Evolutionary conservation across 352 stramenopile species (phyloP).

Genomic region (Globisporangium cystogenes): DNA sequence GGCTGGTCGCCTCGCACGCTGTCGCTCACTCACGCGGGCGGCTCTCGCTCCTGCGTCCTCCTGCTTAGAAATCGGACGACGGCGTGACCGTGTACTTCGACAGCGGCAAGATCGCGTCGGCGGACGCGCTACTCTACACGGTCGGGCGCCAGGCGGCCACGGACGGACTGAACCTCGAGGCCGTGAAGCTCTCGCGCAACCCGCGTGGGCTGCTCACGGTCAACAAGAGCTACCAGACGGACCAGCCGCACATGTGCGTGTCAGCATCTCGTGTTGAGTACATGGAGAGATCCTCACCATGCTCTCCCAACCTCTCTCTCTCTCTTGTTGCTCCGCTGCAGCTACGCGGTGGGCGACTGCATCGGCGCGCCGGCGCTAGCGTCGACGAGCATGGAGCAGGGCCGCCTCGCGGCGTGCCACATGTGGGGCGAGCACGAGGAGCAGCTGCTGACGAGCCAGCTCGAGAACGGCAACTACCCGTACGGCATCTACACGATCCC

Average conservation of each 20-base stretch:
- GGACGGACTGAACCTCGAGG: constrained; percentile 79
- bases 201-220: constrained; percentile 78
- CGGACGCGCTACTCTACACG: constrained; percentile 78
- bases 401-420: constrained; percentile 73
- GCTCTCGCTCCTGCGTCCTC: too few species aligned
- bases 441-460: constrained; percentile 48
- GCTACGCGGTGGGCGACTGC: constrained; percentile 86
- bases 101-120: constrained; percentile 64
- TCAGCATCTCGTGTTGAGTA: background rate
- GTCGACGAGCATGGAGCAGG: constrained; percentile 89
- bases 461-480: constrained; percentile 79
- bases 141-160: constrained; percentile 76
- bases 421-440: constrained; percentile 71
- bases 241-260: constrained; percentile 68
- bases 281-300: background rate
- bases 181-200: constrained; percentile 70
- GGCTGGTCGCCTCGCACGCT: too few species aligned
- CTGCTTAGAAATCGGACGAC: constrained; percentile 41
- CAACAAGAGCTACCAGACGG: constrained; percentile 87
- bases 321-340: constrained; percentile 12
- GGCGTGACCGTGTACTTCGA: constrained; percentile 71
- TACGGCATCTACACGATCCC: constrained; percentile 92
- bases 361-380: constrained; percentile 84
- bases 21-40: too few species aligned
- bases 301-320: background rate